Percentiles rank a stretch among this genome's conserved stretches.
Evolutionary conservation across 179 eudicot genomes (phyloP).

Genomic region (Silene coronaria): DNA sequence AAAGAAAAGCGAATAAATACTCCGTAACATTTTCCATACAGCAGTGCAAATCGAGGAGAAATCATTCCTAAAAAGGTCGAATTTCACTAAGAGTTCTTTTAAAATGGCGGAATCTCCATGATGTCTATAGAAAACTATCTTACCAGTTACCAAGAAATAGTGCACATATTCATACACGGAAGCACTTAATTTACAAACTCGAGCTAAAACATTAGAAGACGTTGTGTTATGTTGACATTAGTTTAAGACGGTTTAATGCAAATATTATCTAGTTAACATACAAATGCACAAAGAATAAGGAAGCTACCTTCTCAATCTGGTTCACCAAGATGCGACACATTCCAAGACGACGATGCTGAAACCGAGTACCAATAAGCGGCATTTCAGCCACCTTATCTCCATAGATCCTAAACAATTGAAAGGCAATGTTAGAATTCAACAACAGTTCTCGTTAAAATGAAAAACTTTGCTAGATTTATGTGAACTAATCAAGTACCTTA

Average conservation of each 20-base stretch:
- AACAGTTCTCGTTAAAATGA: not conserved
- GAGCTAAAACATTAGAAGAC: not conserved
- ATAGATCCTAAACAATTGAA: slow-evolving; percentile 46
- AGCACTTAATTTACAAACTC: too few species aligned
- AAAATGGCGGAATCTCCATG: not conserved
- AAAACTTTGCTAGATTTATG: not conserved
- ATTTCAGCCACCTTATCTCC: slow-evolving; percentile 85
- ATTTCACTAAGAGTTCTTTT: too few species aligned
- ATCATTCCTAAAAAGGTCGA: not conserved
- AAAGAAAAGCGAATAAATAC: not conserved
- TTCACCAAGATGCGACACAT: slow-evolving; percentile 84
- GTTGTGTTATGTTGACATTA: not conserved
- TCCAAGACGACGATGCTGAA: slow-evolving; percentile 72
- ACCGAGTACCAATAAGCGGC: slow-evolving; percentile 86
- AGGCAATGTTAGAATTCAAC: slow-evolving; percentile 16
- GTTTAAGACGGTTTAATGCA: not conserved
- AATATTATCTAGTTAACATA: not conserved
- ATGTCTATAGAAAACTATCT: not conserved
- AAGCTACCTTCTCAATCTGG: slow-evolving; percentile 76
- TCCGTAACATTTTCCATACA: not conserved
- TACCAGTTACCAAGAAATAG: too few species aligned
- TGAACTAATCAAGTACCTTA: slow-evolving; percentile 47
- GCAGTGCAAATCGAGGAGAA: not conserved
- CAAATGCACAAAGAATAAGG: not conserved
- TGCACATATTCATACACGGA: not conserved